Base-by-base conservation (phyloP, 805 yeast genomes). In the Priceomyces fermenticarens region DNA sequence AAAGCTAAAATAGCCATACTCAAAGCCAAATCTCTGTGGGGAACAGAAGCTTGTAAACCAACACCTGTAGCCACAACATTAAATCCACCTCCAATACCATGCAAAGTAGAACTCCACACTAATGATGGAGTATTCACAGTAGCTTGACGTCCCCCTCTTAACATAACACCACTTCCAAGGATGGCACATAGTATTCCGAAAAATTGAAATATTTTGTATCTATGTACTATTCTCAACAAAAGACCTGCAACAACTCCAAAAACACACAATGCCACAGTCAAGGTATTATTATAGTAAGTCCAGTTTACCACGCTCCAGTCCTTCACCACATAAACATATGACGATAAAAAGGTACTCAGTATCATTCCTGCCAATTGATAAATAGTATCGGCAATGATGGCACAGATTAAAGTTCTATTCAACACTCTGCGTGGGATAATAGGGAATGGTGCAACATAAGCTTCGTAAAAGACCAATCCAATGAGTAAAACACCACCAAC, bases 31-130 rank as follows among this genome's bases (percentile, higher is more conserved):
- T 67, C 72, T 37, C 67, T 67, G 45, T 62, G 67, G 33, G 69
- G 69, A 25, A 70, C 73, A 13, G 72, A 62, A 3, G 71, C 72
- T 47, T 65, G 70, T 1, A 65, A 58, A 5, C 72, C 63, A 14
- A 67, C 60, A 38, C 55, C 57, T 5, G 70, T 52, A 32, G 67
- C 68, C 41, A 67, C 52, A 35, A 57, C 65, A 13, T 62, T 51
- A 37, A 59, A 59, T 30, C 72, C 67, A 47, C 70, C 75, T 27
- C 69, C 75, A 32, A 67, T 56, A 45, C 72, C 67, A 30, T 61
- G 53, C 38, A 68, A 49, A 29, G 68, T 53, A 45, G 63, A 68
- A 35, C 56, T 47, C 55, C 58, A 52, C 11, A 63, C 61, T n/a
- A 66, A 47, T 3, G 61, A 50, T 35, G 59, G 65, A 17, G 56